These are phyloP conservation scores for Rhizopus microsporus DNA, from an alignment of 371 early-diverging fungal species.

Conservation along the genomic window DNA sequence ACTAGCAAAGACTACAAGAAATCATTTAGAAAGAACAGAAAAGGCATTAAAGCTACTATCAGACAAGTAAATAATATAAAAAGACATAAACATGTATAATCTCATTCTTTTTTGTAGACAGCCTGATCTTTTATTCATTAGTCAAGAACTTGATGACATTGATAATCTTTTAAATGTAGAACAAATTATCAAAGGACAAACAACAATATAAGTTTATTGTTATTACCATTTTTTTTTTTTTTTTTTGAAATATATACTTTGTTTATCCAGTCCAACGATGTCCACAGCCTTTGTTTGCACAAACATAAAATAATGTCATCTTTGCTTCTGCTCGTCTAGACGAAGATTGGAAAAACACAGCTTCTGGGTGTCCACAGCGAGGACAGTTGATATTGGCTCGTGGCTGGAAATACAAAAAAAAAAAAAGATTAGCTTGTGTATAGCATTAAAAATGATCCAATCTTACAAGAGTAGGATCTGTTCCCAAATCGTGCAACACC, in stretches of 20 bases:
- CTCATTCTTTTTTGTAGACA: constrained; percentile 1
- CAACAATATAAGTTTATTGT: not conserved
- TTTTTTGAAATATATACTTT: too few species aligned
- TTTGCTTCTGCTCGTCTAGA: constrained; percentile 84
- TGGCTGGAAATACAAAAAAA: constrained; percentile 44
- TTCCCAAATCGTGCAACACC: constrained; percentile 75
- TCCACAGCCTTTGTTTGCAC: constrained; percentile 74
- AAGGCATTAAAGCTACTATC: constrained; percentile 15
- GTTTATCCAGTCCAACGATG: constrained; percentile 69
- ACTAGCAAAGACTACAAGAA: constrained; percentile 28
- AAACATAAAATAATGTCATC: constrained; percentile 94
- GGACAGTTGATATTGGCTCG: constrained; percentile 71
- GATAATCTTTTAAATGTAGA: not conserved
- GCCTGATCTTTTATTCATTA: not conserved
- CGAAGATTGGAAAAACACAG: constrained; percentile 92
- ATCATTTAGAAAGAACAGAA: constrained; percentile 16
- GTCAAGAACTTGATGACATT: constrained; percentile 2
- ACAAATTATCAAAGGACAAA: not conserved
- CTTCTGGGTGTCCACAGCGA: constrained; percentile 74
- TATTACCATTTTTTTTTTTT: not conserved
- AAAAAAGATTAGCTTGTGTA: not conserved
- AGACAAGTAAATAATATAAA: constrained; percentile 16
- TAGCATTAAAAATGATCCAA: not conserved
- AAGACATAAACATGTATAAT: not conserved
- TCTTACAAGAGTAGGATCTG: constrained; percentile 78